These are phyloP conservation scores for Aschersonia sp. DNA, from an alignment of 2,329 filamentous ascomycete genomes.

Conservation along the genomic window DNA sequence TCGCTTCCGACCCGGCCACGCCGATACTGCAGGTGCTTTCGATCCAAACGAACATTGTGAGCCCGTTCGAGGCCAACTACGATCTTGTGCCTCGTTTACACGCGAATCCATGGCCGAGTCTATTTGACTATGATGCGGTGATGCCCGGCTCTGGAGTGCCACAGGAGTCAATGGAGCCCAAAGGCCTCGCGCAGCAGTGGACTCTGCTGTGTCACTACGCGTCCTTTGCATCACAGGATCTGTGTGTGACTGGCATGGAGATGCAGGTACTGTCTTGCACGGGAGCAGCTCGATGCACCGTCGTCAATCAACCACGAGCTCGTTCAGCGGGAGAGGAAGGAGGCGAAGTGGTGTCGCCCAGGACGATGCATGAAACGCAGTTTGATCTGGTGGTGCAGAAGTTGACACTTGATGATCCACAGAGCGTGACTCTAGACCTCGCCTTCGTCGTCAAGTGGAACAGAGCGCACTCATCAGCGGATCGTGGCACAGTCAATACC, in stretches of 20 bases:
- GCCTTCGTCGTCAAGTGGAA: slow-evolving; percentile 67
- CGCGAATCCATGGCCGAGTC: slow-evolving; percentile 67
- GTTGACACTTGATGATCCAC: slow-evolving; percentile 64
- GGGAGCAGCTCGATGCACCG: slow-evolving; percentile 45
- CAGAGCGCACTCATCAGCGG: slow-evolving; percentile 15
- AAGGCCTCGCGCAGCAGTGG: slow-evolving; percentile 70
- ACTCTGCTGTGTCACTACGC: slow-evolving; percentile 56
- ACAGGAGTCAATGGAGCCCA: slow-evolving; percentile 7
- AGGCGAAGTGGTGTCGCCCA: slow-evolving; percentile 40
- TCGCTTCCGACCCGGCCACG: slow-evolving; percentile 67
- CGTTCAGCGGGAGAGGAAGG: slow-evolving; percentile 16
- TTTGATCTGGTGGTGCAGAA: slow-evolving; percentile 69
- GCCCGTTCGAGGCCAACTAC: slow-evolving; percentile 85
- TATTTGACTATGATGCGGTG: slow-evolving; percentile 49
- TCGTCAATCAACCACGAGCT: slow-evolving; percentile 22
- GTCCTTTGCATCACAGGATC: slow-evolving; percentile 62
- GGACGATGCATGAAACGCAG: slow-evolving; percentile 54
- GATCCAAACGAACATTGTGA: slow-evolving; percentile 57
- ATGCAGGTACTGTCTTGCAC: slow-evolving; percentile 45
- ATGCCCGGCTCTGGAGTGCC: no score
- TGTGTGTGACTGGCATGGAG: slow-evolving; percentile 48
- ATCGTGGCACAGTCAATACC: slow-evolving; percentile 31
- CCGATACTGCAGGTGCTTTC: slow-evolving; percentile 61
- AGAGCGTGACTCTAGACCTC: slow-evolving; percentile 59
- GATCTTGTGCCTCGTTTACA: slow-evolving; percentile 72